A percentile compares a stretch with the other conserved stretches of the same genome.
These are phyloP conservation scores for Cucumis hystrix DNA, from an alignment of 306 rosid genomes.

Conservation along the genomic window DNA sequence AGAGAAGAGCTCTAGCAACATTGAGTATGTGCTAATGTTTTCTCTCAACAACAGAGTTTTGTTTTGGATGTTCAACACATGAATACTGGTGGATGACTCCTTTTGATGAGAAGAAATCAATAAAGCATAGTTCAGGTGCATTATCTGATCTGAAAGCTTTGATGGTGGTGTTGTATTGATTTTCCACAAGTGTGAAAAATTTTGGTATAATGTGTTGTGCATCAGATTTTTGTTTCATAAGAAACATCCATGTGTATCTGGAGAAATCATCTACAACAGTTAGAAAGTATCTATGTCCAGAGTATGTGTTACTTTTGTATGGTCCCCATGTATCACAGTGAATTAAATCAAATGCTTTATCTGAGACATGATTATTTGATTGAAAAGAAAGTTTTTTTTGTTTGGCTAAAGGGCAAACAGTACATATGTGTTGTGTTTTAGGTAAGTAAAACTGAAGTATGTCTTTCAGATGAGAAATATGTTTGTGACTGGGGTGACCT, in stretches of 20 bases:
- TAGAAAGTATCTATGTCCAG: background rate
- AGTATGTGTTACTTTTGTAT: no score
- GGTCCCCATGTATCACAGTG: background rate
- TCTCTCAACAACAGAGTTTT: background rate
- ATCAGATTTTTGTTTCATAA: rapidly evolving
- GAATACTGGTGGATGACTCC: background rate
- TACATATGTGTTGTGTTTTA: no score
- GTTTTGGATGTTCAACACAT: background rate
- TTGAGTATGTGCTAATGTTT: background rate
- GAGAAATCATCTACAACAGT: background rate
- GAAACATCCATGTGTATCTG: background rate
- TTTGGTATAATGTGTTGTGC: rapidly evolving
- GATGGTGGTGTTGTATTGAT: rapidly evolving
- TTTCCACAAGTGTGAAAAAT: background rate
- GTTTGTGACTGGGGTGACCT: no score
- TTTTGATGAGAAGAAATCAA: no score
- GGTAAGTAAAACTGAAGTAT: no score
- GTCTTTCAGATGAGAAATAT: no score
- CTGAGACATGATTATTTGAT: no score
- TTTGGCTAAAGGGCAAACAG: no score
- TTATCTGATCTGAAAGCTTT: background rate
- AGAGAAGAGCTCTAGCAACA: background rate
- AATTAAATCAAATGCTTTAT: no score
- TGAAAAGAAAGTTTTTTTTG: no score
- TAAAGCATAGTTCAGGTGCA: background rate